A percentile compares a stretch with the other conserved stretches of the same genome.
Conservation (phyloP, 306 rosid species). For the Trifolium repens region DNA sequence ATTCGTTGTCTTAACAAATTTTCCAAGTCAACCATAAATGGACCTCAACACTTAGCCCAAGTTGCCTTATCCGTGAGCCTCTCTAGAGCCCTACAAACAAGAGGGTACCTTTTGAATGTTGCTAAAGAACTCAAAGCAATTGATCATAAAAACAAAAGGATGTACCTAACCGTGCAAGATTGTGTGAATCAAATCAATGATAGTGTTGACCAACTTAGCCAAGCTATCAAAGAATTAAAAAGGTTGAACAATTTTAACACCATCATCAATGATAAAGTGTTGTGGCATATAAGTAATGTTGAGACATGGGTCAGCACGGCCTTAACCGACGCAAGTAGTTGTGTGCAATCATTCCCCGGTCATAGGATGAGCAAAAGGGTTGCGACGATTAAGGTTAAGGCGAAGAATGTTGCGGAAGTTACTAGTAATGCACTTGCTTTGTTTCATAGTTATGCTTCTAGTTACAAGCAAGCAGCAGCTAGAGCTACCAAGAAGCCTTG, state of each 20-base stretch:
- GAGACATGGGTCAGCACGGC: conserved; percentile 74
- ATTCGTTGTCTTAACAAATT: conserved; percentile 47
- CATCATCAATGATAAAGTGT: conserved; percentile 37
- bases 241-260: conserved; percentile 18
- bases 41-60: conserved; percentile 53
- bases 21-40: conserved; percentile 38
- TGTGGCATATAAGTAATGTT: conserved; percentile 71
- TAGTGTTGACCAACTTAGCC: conserved; percentile 60
- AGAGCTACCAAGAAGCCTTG: conserved; percentile 35
- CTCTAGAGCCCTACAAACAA: conserved; percentile 49
- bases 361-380: conserved; percentile 54
- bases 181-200: conserved; percentile 60
- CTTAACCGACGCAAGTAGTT: conserved; percentile 58
- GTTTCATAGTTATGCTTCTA: conserved; percentile 59
- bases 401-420: conserved; percentile 60
- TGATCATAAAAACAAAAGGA: conserved; percentile 32
- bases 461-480: conserved; percentile 35
- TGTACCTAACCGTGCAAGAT: conserved; percentile 49
- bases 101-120: conserved; percentile 47
- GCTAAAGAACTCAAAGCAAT: conserved; percentile 42
- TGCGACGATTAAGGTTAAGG: conserved; percentile 61
- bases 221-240: conserved; percentile 51
- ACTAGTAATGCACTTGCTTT: conserved; percentile 64
- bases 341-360: conserved; percentile 53
- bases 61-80: conserved; percentile 57